Evolutionary conservation across 805 yeast species (phyloP), one percentile per base, ranked within the genome.

Genomic region (Vanderwaltozyma yarrowii): DNA sequence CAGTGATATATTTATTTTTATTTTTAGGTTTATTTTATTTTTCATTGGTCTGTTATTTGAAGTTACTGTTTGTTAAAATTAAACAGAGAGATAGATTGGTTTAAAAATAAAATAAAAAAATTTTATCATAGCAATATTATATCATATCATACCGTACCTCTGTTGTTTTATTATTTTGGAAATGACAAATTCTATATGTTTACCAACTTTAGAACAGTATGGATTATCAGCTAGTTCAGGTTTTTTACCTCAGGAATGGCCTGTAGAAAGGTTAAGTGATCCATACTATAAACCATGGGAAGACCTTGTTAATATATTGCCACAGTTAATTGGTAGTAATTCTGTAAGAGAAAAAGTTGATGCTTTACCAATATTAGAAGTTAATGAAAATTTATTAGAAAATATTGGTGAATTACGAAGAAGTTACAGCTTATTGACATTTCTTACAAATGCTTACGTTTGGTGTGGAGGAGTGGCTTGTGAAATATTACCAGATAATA

Each of bases 391-490:
- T 8, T 43, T 56, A 18, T 33, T 41, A 9, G 42, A 40, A 1
- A 52, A 66, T 5, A 70, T 63, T 30, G 65, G 65, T 10, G 79
- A 84, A 46, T 68, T 70, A 54, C 71, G 94, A 55, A 70, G 96
- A 49, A 96, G 96, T 0, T 83, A 83, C 59, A 76, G 82, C 14
- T 64, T 86, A 2, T 66, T 88, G 21, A 79, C 89, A 11, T 88
- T 87, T 51, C 58, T 89, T 32, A 72, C 86, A 2, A 95, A 88
- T 58, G 94, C 92, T 1, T 88, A 88, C 54, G 78, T 88, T 18
- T 88, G 97, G 97, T 80, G 85, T 2, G 74, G 74, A 16, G 76
- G 74, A 39, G 60, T 59, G 4, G 81, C 94, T 14, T 58, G 62
- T 11, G 78, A 80, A 43, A 65, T 60, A 30, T 58, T 89, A 13